Conservation (phyloP, 345 rosid species). For the Viola odorata region DNA sequence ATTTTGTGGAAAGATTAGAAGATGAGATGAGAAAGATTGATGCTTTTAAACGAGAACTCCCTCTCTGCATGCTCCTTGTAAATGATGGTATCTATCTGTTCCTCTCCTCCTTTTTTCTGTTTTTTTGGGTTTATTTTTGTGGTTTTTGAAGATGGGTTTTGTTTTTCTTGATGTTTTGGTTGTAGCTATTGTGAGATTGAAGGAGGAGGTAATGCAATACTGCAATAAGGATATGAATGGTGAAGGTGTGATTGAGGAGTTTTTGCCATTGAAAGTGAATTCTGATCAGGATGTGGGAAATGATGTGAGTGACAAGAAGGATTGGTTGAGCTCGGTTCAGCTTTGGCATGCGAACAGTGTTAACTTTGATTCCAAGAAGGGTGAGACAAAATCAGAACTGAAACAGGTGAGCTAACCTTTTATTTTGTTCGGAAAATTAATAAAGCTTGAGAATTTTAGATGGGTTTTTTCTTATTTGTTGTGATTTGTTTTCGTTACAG, state of each 20-base stretch:
- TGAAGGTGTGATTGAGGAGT: conserved; percentile 17
- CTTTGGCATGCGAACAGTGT: conserved; percentile 36
- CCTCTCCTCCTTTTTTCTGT: not conserved
- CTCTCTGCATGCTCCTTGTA: conserved; percentile 66
- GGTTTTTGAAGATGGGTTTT: conserved; percentile 1
- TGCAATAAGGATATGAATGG: conserved; percentile 15
- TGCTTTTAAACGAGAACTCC: conserved; percentile 71
- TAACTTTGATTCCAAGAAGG: conserved; percentile 14
- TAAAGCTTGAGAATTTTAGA: not conserved
- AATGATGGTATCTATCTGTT: conserved; percentile 46
- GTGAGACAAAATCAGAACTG: conserved; percentile 28
- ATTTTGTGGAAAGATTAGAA: conserved; percentile 46
- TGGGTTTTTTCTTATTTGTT: conserved; percentile 2
- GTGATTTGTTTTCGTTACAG: conserved; percentile 18
- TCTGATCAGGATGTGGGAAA: conserved; percentile 23
- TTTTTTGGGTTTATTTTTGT: not conserved
- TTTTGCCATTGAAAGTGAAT: conserved; percentile 24
- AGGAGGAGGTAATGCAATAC: conserved; percentile 46
- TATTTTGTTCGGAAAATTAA: conserved; percentile 2
- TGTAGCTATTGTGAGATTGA: conserved; percentile 51
- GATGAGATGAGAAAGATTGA: conserved; percentile 66
- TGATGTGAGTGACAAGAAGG: conserved; percentile 39
- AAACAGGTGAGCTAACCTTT: conserved; percentile 30
- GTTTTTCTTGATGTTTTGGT: conserved; percentile 10
- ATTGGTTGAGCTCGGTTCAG: conserved; percentile 68